A percentile compares a stretch with the other conserved stretches of the same genome.
phyloP scores from a whole-genome alignment of 1,139 yeast species.

The Yamadazyma triangularis region DNA sequence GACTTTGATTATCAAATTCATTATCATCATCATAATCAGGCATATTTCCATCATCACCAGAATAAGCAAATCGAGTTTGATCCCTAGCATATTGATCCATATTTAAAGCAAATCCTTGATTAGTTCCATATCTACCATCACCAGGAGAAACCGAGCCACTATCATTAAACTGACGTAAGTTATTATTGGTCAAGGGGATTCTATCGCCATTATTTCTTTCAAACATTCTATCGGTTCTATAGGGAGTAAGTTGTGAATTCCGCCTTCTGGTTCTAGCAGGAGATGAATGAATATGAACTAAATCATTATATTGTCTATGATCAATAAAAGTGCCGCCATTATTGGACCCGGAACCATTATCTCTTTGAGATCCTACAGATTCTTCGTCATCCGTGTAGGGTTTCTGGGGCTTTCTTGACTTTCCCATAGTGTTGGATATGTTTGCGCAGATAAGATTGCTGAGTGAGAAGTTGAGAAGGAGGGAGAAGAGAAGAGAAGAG shows the following conservation, averaged over 20 bases:
- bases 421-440: too few species aligned
- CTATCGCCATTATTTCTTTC: neutral
- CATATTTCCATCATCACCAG: conserved; percentile 1
- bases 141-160: conserved; percentile 11
- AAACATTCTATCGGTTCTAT: neutral
- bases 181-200: conserved; percentile 27
- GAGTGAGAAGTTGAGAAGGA: too few species aligned
- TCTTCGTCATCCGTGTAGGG: too few species aligned
- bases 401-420: too few species aligned
- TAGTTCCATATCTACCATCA: conserved; percentile 6
- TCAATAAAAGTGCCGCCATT: conserved; percentile 27
- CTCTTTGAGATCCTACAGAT: too few species aligned
- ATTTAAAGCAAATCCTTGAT: conserved; percentile 21
- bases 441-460: too few species aligned
- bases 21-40: neutral
- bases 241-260: conserved; percentile 9
- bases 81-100: conserved; percentile 41
- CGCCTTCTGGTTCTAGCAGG: conserved; percentile 32
- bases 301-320: conserved; percentile 27
- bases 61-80: conserved; percentile 22
- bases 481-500: too few species aligned
- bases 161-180: conserved; percentile 22
- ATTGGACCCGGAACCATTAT: conserved; percentile 1
- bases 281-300: conserved; percentile 27
- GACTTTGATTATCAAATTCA: conserved; percentile 16